Evolutionary conservation across 495 filamentous ascomycete species (phyloP), one percentile per base, ranked within the genome.

Genomic region (Podospora anserina): DNA sequence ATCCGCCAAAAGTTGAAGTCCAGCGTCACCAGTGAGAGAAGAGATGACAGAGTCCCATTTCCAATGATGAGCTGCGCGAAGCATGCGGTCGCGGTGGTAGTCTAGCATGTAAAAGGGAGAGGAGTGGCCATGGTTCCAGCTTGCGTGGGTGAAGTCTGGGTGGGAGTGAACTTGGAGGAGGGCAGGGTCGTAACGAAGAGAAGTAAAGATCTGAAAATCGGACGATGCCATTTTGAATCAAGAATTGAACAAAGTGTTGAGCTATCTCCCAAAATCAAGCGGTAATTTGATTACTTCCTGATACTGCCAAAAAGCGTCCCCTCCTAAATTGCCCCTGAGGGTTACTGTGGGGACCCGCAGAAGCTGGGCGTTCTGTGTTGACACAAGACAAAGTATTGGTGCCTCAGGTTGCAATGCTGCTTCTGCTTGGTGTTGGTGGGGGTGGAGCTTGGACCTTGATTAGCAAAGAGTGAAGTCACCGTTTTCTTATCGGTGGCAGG

Each of bases 101-200:
- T 85, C 78, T 15, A 96, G 85, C 81, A 97, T 91, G 80, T 97
- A 97, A 73, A 95, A 90, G 1, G 88, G 88, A n/a, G 86, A 88
- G 20, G 81, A 69, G 20, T 82, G 78, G 13, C 75, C 75, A 63
- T 74, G 69, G 57, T 86, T 82, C 79, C 83, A 82, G 53, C 81
- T 70, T 28, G 72, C 68, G 63, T 81, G 61, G 26, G 64, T 49
- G 69, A 82, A 76, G 4, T 27, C 32, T 18, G 74, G 76, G 28
- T 73, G 74, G 32, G 57, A 65, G 9, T 78, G 67, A 18, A 80
- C 69, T 61, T 75, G 63, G 5, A 83, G 78, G 32, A 96, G 87
- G 5, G 75, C 70, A 9, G 87, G 88, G 71, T 97, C 93, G 76
- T 90, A 93, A 65, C 89, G 90, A 63, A 95, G 84, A 9, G 92